These are phyloP conservation scores for Paramecium primaurelia DNA, from an alignment of 73 alveolate species.

Conservation along the genomic window DNA sequence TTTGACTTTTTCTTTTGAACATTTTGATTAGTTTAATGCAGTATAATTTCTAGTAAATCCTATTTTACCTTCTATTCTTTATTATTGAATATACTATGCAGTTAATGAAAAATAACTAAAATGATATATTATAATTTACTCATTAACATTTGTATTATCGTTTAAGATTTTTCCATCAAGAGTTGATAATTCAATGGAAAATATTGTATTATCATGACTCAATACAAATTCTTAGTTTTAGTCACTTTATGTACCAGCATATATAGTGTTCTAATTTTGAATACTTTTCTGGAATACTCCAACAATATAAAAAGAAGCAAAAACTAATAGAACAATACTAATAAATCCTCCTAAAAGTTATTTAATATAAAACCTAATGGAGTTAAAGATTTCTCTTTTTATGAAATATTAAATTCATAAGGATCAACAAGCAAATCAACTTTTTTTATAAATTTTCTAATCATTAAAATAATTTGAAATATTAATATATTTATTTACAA, in stretches of 20 bases:
- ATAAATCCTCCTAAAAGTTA: not conserved
- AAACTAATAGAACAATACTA: not conserved
- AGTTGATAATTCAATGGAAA: not conserved
- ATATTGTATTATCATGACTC: not conserved
- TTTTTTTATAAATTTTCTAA: not conserved
- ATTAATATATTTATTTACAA: not conserved
- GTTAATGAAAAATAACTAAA: not conserved
- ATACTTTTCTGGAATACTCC: not conserved
- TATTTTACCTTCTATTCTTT: not conserved
- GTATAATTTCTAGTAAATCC: not conserved
- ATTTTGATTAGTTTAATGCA: not conserved
- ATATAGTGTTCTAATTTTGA: not conserved
- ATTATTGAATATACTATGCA: not conserved
- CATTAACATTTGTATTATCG: not conserved
- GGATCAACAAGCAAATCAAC: conserved; percentile 17
- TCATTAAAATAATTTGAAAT: not conserved
- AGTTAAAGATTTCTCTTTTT: not conserved
- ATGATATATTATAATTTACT: not conserved
- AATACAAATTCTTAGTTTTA: not conserved
- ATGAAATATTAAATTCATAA: not conserved
- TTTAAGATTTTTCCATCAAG: not conserved
- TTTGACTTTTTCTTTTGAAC: not conserved
- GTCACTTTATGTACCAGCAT: not conserved
- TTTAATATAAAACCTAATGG: not conserved
- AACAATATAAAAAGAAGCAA: not conserved